Conservation (phyloP, 306 rosid genomes). For the Medicago arabica region DNA sequence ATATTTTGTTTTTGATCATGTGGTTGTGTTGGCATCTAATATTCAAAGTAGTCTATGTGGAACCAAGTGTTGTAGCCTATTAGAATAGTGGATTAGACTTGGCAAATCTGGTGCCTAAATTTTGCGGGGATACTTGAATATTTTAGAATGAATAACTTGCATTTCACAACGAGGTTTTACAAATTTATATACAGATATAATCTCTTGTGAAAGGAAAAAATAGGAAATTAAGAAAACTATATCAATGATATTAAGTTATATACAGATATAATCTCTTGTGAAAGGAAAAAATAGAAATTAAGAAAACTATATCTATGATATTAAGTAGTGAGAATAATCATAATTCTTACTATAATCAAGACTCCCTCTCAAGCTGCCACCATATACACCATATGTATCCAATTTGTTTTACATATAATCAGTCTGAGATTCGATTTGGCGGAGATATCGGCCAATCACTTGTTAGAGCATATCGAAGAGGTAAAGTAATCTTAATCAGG, state of each 20-base stretch:
- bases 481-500: not conserved
- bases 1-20: too few species aligned
- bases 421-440: not conserved
- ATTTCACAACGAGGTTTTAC: not conserved
- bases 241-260: not conserved
- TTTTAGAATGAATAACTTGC: not conserved
- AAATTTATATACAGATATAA: not conserved
- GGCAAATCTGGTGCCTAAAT: not conserved
- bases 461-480: not conserved
- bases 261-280: not conserved
- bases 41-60: not conserved
- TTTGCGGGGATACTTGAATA: not conserved
- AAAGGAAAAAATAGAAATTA: not conserved
- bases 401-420: not conserved
- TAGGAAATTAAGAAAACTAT: not conserved
- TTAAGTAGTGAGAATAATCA: not conserved
- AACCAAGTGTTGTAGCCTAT: not conserved
- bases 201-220: not conserved
- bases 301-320: not conserved
- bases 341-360: not conserved
- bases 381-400: not conserved
- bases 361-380: not conserved
- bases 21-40: not conserved
- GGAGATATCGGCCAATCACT: not conserved
- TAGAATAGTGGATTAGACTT: conserved; percentile 9